phyloP scores from a whole-genome alignment of 805 yeast species.

The Schizosaccharomyces cryophilus region DNA sequence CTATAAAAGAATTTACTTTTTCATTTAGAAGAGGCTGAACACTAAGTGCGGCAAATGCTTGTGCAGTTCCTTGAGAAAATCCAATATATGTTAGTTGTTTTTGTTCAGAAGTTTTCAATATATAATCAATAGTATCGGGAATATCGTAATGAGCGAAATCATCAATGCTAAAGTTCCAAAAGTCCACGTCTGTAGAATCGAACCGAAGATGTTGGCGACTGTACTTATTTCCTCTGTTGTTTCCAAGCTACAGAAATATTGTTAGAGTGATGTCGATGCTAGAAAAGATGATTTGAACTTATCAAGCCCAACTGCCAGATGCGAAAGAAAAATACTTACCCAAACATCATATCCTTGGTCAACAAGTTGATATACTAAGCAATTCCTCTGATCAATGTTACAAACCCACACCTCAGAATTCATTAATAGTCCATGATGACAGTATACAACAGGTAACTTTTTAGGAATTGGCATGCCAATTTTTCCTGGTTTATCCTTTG shows the following conservation, averaged over 20 bases:
- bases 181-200: constrained; percentile 23
- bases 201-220: constrained; percentile 44
- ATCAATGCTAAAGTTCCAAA: constrained; percentile 81
- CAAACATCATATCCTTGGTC: constrained; percentile 68
- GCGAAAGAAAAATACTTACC: neutral
- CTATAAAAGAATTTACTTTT: constrained; percentile 35
- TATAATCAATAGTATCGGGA: constrained; percentile 57
- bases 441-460: constrained; percentile 30
- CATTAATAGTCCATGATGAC: constrained; percentile 84
- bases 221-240: constrained; percentile 80
- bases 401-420: constrained; percentile 63
- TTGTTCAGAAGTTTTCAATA: constrained; percentile 27
- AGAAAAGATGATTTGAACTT: neutral
- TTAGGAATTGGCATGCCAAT: neutral
- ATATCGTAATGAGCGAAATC: constrained; percentile 81
- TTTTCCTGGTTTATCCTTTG: neutral
- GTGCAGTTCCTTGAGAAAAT: constrained; percentile 85
- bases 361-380: constrained; percentile 51
- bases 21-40: constrained; percentile 35
- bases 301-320: neutral
- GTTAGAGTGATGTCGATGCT: neutral
- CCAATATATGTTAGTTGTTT: constrained; percentile 48
- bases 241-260: constrained; percentile 27
- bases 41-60: constrained; percentile 63
- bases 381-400: constrained; percentile 21